Conservation (phyloP, 192 early-diverging fungal genomes). For the Backusella tarrabulga region DNA sequence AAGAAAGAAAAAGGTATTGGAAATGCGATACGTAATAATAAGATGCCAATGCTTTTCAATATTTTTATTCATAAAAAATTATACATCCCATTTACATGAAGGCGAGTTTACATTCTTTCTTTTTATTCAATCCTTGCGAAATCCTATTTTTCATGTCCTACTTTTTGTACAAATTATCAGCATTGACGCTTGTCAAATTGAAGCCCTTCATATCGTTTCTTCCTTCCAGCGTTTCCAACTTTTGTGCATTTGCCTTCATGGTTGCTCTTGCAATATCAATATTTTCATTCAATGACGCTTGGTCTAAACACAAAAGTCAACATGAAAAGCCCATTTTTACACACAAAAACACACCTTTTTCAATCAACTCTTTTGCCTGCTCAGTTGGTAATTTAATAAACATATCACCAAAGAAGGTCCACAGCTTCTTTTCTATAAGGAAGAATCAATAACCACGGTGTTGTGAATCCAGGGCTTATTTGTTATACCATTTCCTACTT, state of each 20-base stretch:
- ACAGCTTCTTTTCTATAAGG: conserved; percentile 50
- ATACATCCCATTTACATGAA: too few species aligned
- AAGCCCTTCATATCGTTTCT: conserved; percentile 42
- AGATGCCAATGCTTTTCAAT: too few species aligned
- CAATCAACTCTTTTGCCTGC: conserved; percentile 48
- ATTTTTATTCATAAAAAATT: too few species aligned
- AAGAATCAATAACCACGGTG: background rate
- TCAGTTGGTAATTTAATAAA: conserved; percentile 54
- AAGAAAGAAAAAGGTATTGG: too few species aligned
- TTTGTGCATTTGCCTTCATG: conserved; percentile 42
- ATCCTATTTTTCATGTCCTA: background rate
- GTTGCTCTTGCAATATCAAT: conserved; percentile 42
- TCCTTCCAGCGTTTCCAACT: conserved; percentile 51
- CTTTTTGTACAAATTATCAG: conserved; percentile 28
- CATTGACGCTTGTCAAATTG: conserved; percentile 41
- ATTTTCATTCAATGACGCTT: conserved; percentile 45
- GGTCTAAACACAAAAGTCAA: conserved; percentile 36
- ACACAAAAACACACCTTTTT: conserved; percentile 42
- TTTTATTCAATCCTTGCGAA: background rate
- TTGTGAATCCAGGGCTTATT: background rate
- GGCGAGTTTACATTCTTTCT: too few species aligned
- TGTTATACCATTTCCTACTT: conserved; percentile 30
- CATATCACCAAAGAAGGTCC: conserved; percentile 60
- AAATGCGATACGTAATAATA: too few species aligned
- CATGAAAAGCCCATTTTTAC: background rate